A percentile compares a stretch with the other conserved stretches of the same genome.
These are phyloP conservation scores for Aeminium ludgeri DNA, from an alignment of 495 filamentous ascomycete species.

Conservation along the genomic window DNA sequence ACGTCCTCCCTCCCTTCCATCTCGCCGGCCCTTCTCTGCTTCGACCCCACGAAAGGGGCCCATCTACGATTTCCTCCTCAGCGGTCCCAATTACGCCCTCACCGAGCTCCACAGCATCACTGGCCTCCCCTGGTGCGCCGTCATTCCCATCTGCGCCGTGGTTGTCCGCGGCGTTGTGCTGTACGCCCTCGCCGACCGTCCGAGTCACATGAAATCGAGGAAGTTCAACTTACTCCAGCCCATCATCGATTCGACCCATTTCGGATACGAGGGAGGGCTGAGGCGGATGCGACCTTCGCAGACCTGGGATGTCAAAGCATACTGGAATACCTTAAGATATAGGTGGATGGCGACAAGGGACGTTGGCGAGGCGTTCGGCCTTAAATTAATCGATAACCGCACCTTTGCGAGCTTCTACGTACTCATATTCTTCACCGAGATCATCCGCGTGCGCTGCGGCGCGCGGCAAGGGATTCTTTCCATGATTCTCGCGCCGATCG, in stretches of 20 bases:
- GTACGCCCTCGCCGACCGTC: too few relatives aligned
- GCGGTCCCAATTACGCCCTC: slow-evolving; percentile 19
- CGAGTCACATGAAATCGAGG: too few relatives aligned
- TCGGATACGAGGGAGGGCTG: too few relatives aligned
- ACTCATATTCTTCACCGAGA: slow-evolving; percentile 10
- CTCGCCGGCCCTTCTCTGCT: too few relatives aligned
- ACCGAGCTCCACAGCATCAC: slow-evolving; percentile 39
- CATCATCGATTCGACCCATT: too few relatives aligned
- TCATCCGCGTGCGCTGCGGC: slow-evolving; percentile 7
- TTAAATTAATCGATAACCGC: not conserved
- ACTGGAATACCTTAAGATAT: not conserved
- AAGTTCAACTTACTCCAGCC: too few relatives aligned
- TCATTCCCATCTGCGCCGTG: slow-evolving; percentile 53
- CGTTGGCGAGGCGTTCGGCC: slow-evolving; percentile 1
- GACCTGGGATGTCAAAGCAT: not conserved
- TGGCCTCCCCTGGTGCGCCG: slow-evolving; percentile 47
- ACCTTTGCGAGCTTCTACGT: slow-evolving; percentile 2
- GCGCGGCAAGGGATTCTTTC: slow-evolving; percentile 6
- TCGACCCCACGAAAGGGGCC: too few relatives aligned
- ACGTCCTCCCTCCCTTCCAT: too few relatives aligned
- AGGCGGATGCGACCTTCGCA: too few relatives aligned
- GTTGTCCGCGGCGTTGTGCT: slow-evolving; percentile 31
- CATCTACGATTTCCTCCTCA: too few relatives aligned
- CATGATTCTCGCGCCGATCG: slow-evolving; percentile 1
- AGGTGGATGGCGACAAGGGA: slow-evolving; percentile 23